Percentiles rank a stretch among this genome's conserved stretches.
These are phyloP conservation scores for Fusarium praegraminearum DNA, from an alignment of 2,329 filamentous ascomycete species.

Conservation along the genomic window DNA sequence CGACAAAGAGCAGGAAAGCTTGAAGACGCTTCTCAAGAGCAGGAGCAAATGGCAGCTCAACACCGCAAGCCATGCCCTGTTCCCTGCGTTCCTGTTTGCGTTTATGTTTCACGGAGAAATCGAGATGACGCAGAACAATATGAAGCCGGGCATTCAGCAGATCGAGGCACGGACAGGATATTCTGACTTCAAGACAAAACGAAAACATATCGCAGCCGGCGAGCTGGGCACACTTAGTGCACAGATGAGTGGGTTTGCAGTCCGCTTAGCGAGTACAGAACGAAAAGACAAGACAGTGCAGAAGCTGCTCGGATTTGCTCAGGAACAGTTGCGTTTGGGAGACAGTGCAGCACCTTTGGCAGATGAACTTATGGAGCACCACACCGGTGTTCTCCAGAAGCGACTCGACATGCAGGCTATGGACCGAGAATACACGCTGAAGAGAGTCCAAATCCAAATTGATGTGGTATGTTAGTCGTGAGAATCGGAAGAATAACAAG, in stretches of 20 bases:
- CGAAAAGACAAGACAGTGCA: conserved; percentile 54
- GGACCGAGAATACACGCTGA: conserved; percentile 53
- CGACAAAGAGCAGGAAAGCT: conserved; percentile 40
- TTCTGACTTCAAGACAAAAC: conserved; percentile 49
- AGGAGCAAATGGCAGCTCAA: conserved; percentile 47
- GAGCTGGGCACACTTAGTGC: conserved; percentile 51
- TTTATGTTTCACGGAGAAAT: conserved; percentile 53
- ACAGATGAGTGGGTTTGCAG: conserved; percentile 52
- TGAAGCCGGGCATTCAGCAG: conserved; percentile 50
- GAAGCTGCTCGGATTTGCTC: conserved; percentile 52
- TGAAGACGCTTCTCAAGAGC: conserved; percentile 44
- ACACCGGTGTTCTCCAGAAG: conserved; percentile 49
- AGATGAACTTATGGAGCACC: conserved; percentile 43
- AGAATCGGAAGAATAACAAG: not conserved
- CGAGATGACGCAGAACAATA: conserved; percentile 49
- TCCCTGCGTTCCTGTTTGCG: conserved; percentile 52
- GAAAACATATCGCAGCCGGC: conserved; percentile 46
- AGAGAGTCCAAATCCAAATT: conserved; percentile 56
- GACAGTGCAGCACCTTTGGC: conserved; percentile 11
- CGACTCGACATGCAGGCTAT: conserved; percentile 53
- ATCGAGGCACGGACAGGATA: conserved; percentile 55
- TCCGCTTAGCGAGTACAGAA: conserved; percentile 54
- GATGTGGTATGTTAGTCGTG: conserved; percentile 49
- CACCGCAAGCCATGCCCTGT: conserved; percentile 51
- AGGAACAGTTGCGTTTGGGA: conserved; percentile 2